A percentile compares a stretch with the other conserved stretches of the same genome.
Evolutionary conservation across 768 basidiomycete genomes (phyloP).

Genomic region (Mycena olivaceomarginata): DNA sequence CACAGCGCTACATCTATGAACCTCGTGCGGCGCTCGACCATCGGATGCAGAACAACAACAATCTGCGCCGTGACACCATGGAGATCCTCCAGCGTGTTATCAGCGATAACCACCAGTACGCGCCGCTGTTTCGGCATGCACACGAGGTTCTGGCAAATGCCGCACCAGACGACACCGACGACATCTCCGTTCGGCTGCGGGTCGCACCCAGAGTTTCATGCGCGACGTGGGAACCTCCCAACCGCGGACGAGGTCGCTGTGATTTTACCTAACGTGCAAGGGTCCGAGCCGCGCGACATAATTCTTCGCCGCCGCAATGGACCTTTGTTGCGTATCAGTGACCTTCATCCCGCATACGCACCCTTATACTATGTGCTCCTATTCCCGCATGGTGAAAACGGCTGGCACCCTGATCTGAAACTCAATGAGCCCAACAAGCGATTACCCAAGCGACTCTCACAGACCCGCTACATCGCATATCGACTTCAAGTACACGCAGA

Average conservation of each 20-base stretch:
- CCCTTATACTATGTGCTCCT: no score
- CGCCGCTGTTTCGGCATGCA: not conserved
- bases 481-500: no score
- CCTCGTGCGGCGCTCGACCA: constrained; percentile 8
- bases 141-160: not conserved
- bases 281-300: not conserved
- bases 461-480: no score
- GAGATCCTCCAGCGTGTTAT: not conserved
- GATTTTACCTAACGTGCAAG: not conserved
- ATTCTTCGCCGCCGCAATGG: constrained; percentile 8
- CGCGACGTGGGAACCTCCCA: not conserved
- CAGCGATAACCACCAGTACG: not conserved
- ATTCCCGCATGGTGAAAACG: no score
- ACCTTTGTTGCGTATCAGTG: constrained; percentile 4
- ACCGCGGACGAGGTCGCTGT: constrained; percentile 16
- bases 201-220: constrained; percentile 7
- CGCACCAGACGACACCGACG: not conserved
- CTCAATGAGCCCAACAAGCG: no score
- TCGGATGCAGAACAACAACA: constrained; percentile 39
- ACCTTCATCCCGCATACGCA: not conserved
- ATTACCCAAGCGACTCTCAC: no score
- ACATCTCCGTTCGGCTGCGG: not conserved
- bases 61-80: constrained; percentile 31
- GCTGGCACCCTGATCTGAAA: no score
- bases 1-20: constrained; percentile 50